phyloP scores from a whole-genome alignment of 2,329 filamentous ascomycete species.

The Sarocladium kiliense region DNA sequence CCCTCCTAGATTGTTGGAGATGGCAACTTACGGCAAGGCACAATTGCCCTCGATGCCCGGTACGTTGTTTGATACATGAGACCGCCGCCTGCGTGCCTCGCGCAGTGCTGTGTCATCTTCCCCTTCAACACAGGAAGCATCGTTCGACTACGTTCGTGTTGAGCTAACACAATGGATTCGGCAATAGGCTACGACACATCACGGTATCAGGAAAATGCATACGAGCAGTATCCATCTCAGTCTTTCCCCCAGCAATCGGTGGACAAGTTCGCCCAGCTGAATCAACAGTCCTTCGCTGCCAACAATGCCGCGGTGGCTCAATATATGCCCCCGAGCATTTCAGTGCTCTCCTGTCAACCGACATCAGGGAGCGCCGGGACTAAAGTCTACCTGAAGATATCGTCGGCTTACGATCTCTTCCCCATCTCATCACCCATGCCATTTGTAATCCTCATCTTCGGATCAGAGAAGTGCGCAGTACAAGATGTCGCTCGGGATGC shows the following conservation, averaged over 20 bases:
- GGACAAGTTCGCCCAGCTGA: conserved; percentile 48
- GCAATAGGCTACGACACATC: conserved; percentile 52
- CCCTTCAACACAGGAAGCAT: background rate
- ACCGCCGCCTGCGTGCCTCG: background rate
- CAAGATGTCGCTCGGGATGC: conserved; percentile 57
- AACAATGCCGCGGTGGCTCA: conserved; percentile 60
- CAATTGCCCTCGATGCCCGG: conserved; percentile 75
- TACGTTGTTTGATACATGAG: conserved; percentile 45
- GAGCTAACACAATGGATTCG: background rate
- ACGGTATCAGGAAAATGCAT: conserved; percentile 53
- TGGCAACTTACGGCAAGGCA: conserved; percentile 65
- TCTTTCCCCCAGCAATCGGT: conserved; percentile 38
- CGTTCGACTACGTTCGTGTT: conserved; percentile 16
- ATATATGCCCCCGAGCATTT: conserved; percentile 57
- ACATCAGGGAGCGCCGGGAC: conserved; percentile 63
- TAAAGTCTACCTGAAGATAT: conserved; percentile 68
- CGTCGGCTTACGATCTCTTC: conserved; percentile 67
- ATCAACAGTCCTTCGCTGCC: conserved; percentile 51
- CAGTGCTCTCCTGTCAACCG: conserved; percentile 67
- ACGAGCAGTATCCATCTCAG: conserved; percentile 47
- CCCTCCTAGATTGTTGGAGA: conserved; percentile 36
- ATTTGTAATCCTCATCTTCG: conserved; percentile 67
- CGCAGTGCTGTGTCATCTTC: background rate
- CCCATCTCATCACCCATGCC: conserved; percentile 48
- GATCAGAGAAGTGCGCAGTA: conserved; percentile 61